Base-by-base conservation (phyloP, 164 flowering plant genomes). In the Pachysandra terminalis region DNA sequence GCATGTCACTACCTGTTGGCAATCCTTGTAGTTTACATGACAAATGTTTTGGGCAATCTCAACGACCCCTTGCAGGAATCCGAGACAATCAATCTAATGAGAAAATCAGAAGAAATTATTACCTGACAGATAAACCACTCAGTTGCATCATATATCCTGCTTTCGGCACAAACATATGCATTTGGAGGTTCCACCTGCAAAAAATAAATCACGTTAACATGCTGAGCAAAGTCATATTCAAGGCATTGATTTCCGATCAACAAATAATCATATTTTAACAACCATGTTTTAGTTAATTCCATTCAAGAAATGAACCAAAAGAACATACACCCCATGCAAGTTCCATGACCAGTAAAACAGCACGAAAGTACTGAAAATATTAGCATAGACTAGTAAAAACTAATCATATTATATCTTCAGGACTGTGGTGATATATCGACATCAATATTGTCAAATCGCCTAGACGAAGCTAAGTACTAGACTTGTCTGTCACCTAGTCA, bases 61-160 rank as follows among this genome's bases (percentile, higher is more conserved):
- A n/a, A n/a, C n/a, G n/a, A n/a, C n/a, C n/a, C n/a, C n/a, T 32
- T 32, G 7, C 37, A 32, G 37, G 5, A 45, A 45, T 13, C 51
- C 51, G 10, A 45, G 51, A 5, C 14, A 5, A 45, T 10, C 15
- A 10, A 40, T 40, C 45, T 40, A 45, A 45, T 3, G 51, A 12
- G 51, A 45, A 45, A 1, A 32, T 32, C 37, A 3, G 37, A 56
- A 13, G 19, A 68, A 37, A 10, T 15, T n/a, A 26, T 75, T 79
- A 95, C 99, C 99, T 90, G 99, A 73, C 99, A 95, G 35, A 84
- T 80, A 77, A 87, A 92, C 99, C 99, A 95, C 65, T 86, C 95
- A 9, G 95, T 87, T 49, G 91, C 99, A 80, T 95, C 74, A 72
- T 85, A 95, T 69, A 95, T 80, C 72, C 67, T 84, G 83, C 96